Conservation (phyloP, 805 yeast genomes). For the Hermanozyma aechmeae region DNA sequence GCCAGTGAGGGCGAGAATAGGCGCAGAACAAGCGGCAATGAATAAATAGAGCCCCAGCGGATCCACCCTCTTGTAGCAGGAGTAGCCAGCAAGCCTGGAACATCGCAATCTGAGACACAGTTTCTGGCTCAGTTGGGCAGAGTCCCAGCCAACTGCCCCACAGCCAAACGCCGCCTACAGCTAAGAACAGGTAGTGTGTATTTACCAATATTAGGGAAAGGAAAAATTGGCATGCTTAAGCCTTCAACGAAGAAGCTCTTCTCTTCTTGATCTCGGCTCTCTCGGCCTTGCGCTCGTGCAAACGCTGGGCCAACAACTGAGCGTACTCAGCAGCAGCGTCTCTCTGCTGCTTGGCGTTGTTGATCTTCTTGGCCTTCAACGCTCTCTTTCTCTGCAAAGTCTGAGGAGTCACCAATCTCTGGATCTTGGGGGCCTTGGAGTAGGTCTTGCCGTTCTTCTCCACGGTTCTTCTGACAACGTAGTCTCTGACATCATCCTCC, state of each 20-base stretch:
- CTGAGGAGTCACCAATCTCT: constrained; percentile 98
- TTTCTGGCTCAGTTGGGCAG: too few species aligned
- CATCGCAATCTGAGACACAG: too few species aligned
- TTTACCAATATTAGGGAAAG: too few species aligned
- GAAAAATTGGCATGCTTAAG: constrained; percentile 34
- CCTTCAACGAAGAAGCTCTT: constrained; percentile 98
- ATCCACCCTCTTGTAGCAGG: too few species aligned
- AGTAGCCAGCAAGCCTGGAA: too few species aligned
- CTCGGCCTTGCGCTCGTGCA: constrained; percentile 97
- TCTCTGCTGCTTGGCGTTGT: constrained; percentile 97
- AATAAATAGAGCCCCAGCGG: too few species aligned
- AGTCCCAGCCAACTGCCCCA: too few species aligned
- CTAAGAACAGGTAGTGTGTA: too few species aligned
- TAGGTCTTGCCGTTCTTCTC: constrained; percentile 96
- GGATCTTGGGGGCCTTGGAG: constrained; percentile 99
- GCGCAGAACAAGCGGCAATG: too few species aligned
- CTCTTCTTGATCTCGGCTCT: constrained; percentile 98
- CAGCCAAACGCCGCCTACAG: too few species aligned
- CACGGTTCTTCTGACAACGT: constrained; percentile 96
- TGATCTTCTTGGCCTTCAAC: constrained; percentile 85
- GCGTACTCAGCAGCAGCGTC: constrained; percentile 99
- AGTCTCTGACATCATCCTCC: constrained; percentile 25
- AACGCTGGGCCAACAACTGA: constrained; percentile 95
- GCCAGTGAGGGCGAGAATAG: too few species aligned
- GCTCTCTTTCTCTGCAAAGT: constrained; percentile 98